These are phyloP conservation scores for Trypanosoma lewisi DNA, from an alignment of 208 protist genomes.

Conservation along the genomic window DNA sequence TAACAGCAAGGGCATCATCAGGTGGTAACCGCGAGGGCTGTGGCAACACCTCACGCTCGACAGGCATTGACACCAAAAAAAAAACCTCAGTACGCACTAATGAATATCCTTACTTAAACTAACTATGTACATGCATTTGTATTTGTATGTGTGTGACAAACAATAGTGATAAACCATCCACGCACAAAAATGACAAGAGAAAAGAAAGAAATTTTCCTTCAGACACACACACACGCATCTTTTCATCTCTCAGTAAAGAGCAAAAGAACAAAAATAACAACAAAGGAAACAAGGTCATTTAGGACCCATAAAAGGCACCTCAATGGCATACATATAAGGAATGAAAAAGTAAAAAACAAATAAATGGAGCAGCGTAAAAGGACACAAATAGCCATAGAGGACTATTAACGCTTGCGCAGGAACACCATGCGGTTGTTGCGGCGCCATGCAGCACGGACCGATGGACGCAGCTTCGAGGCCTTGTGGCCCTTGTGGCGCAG, in stretches of 20 bases:
- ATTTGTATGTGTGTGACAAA: background rate
- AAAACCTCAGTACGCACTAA: background rate
- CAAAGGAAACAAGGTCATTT: background rate
- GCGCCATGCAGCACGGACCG: conserved; percentile 97
- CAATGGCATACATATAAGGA: background rate
- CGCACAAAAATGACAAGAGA: background rate
- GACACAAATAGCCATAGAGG: background rate
- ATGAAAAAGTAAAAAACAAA: conserved; percentile 19
- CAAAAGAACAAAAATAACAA: background rate
- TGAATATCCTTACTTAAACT: too few relatives aligned
- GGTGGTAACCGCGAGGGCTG: conserved; percentile 71
- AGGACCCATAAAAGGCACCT: too few relatives aligned
- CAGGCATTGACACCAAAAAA: conserved; percentile 47
- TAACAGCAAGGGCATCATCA: conserved; percentile 70
- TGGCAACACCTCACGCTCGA: conserved; percentile 80
- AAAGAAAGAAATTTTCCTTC: background rate
- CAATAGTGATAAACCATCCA: background rate
- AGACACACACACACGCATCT: too few relatives aligned
- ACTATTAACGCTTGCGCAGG: conserved; percentile 80
- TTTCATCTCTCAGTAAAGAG: background rate
- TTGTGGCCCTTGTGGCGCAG: conserved; percentile 95
- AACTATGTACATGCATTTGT: background rate
- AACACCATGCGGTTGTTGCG: conserved; percentile 97
- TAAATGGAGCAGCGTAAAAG: conserved; percentile 20
- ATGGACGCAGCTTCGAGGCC: conserved; percentile 95